Evolutionary conservation across 441 rosid genomes (phyloP).

Genomic region (Monsonia emarginata): DNA sequence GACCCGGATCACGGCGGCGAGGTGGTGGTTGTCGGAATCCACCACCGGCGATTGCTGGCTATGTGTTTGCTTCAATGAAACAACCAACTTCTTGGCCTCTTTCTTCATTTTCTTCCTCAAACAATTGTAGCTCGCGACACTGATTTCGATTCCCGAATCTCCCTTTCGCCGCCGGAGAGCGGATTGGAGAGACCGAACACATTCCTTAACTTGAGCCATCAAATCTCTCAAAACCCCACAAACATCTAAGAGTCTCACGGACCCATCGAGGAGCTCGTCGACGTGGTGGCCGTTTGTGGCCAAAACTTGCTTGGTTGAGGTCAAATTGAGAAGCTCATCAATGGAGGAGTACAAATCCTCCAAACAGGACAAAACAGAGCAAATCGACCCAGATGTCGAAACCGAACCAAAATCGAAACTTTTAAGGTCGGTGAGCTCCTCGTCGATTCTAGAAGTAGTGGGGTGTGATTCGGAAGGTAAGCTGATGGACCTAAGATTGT

Average conservation of each 20-base stretch:
- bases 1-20: conserved; percentile 32
- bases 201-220: conserved; percentile 34
- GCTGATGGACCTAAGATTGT: conserved; percentile 49
- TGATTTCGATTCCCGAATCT: conserved; percentile 21
- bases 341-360: conserved; percentile 32
- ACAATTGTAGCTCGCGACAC: conserved; percentile 19
- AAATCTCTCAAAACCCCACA: conserved; percentile 42
- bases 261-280: conserved; percentile 45
- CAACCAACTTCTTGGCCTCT: conserved; percentile 31
- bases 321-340: conserved; percentile 41
- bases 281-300: conserved; percentile 20
- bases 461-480: conserved; percentile 65
- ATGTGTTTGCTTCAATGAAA: conserved; percentile 30
- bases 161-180: conserved; percentile 41
- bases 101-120: conserved; percentile 48
- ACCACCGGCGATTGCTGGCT: background rate
- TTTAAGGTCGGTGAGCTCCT: conserved; percentile 34
- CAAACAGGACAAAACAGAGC: conserved; percentile 25
- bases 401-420: conserved; percentile 21
- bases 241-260: conserved; percentile 42
- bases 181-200: conserved; percentile 37
- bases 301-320: conserved; percentile 38
- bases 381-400: conserved; percentile 30
- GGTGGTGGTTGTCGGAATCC: conserved; percentile 25
- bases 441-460: conserved; percentile 33